Conservation (phyloP, 345 rosid genomes). For the Kandelia obovata region DNA sequence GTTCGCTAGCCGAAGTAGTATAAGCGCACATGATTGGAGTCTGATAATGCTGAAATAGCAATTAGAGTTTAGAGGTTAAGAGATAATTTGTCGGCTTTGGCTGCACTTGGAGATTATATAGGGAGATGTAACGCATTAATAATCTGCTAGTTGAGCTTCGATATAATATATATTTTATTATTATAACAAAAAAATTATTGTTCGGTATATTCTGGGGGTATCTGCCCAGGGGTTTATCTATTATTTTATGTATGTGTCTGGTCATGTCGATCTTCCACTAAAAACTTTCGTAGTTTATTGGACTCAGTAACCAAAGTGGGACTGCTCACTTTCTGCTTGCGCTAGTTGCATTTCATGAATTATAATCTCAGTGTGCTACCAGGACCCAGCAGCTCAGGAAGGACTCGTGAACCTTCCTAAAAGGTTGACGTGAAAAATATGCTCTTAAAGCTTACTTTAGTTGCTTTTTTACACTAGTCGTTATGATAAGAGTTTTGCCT, state of each 20-base stretch:
- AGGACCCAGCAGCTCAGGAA: constrained; percentile 22
- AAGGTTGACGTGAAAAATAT: not conserved
- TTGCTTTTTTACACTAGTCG: constrained; percentile 10
- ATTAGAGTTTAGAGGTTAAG: not conserved
- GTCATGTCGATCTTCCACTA: constrained; percentile 49
- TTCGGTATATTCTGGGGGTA: constrained; percentile 24
- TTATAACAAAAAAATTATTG: not conserved
- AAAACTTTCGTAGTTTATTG: constrained; percentile 27
- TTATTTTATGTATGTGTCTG: not conserved
- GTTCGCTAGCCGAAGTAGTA: constrained; percentile 21
- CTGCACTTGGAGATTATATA: constrained; percentile 26
- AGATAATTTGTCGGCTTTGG: constrained; percentile 18
- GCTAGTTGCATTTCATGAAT: constrained; percentile 10
- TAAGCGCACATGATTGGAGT: constrained; percentile 23
- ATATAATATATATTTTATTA: constrained; percentile 8
- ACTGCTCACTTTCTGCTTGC: constrained; percentile 27
- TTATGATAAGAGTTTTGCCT: not conserved
- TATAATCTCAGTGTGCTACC: constrained; percentile 15
- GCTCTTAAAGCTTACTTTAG: constrained; percentile 7
- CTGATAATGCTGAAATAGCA: not conserved
- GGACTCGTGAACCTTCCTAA: constrained; percentile 23
- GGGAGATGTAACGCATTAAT: constrained; percentile 7
- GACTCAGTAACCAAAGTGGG: constrained; percentile 31
- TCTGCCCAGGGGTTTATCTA: not conserved
- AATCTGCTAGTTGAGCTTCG: constrained; percentile 9